Evolutionary conservation across 2,329 filamentous ascomycete species (phyloP).

Genomic region (Pseudocercospora crystallina): DNA sequence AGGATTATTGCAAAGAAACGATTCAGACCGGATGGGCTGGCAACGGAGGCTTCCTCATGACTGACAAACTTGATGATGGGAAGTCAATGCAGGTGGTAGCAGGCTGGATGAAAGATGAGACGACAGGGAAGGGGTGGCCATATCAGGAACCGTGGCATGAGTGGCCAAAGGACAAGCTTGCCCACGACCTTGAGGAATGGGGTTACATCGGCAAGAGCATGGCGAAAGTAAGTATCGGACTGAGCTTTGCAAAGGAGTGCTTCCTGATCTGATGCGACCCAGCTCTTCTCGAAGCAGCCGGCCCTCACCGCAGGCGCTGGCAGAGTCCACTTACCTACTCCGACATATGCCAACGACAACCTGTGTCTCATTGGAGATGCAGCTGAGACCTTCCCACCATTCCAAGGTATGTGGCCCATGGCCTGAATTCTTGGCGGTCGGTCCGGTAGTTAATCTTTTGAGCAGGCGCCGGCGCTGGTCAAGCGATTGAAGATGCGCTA

Average conservation of each 20-base stretch:
- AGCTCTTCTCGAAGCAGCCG: conserved; percentile 5
- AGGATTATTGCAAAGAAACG: conserved; percentile 4
- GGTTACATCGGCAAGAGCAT: conserved; percentile 9
- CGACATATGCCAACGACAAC: conserved; percentile 8
- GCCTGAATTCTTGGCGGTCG: too few species aligned
- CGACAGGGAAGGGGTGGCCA: conserved; percentile 1
- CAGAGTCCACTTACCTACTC: conserved; percentile 5
- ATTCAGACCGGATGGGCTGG: conserved; percentile 11
- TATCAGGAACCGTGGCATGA: conserved; percentile 2
- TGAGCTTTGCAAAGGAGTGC: neutral
- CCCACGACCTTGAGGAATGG: conserved; percentile 4
- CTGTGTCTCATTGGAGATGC: conserved; percentile 18
- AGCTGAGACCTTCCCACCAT: conserved; percentile 20
- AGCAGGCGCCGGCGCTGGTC: conserved; percentile 21
- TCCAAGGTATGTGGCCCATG: neutral
- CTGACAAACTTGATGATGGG: conserved; percentile 10
- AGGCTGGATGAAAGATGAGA: conserved; percentile 2
- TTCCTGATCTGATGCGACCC: neutral
- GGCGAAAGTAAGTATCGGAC: neutral
- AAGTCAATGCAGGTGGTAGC: conserved; percentile 11
- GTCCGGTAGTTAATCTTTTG: too few species aligned
- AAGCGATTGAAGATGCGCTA: conserved; percentile 24
- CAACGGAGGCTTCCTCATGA: conserved; percentile 9
- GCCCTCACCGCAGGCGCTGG: conserved; percentile 9
- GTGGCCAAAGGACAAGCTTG: conserved; percentile 7